Evolutionary conservation across 495 filamentous ascomycete species (phyloP).

Genomic region (Talaromyces thailandensis): DNA sequence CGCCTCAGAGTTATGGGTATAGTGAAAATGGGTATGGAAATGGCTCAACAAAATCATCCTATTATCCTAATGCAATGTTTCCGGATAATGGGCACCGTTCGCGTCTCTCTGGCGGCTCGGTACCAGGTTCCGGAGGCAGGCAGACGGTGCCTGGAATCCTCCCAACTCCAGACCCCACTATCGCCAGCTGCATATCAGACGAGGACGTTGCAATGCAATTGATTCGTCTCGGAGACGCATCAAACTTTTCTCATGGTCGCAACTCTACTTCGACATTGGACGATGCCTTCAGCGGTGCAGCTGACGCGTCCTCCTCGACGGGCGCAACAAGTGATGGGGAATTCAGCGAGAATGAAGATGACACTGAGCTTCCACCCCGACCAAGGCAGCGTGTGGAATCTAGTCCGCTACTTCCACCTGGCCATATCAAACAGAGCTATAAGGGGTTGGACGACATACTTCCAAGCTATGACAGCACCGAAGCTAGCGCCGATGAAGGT

Average conservation of each 20-base stretch:
- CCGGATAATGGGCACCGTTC: slow-evolving; percentile 55
- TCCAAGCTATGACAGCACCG: slow-evolving; percentile 58
- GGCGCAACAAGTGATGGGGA: slow-evolving; percentile 72
- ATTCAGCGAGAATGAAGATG: slow-evolving; percentile 63
- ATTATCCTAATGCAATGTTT: slow-evolving; percentile 46
- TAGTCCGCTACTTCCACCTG: slow-evolving; percentile 43
- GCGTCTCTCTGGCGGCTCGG: slow-evolving; percentile 35
- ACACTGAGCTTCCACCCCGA: slow-evolving; percentile 53
- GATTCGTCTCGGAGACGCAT: slow-evolving; percentile 88
- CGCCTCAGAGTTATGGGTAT: slow-evolving; percentile 65
- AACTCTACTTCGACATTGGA: slow-evolving; percentile 90
- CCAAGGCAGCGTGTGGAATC: slow-evolving; percentile 54
- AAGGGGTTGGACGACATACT: slow-evolving; percentile 54
- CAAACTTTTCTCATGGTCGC: slow-evolving; percentile 79
- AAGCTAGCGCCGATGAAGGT: slow-evolving; percentile 55
- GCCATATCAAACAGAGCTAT: slow-evolving; percentile 41
- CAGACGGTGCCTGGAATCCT: slow-evolving; percentile 49
- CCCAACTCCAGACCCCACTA: slow-evolving; percentile 89
- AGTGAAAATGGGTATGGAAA: slow-evolving; percentile 38
- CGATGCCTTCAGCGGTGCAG: slow-evolving; percentile 81
- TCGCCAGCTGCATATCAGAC: slow-evolving; percentile 90
- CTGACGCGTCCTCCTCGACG: slow-evolving; percentile 74
- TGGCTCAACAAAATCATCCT: slow-evolving; percentile 26
- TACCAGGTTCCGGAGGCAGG: slow-evolving; percentile 27
- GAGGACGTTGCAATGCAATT: slow-evolving; percentile 96